Base-by-base conservation (phyloP, 2,329 filamentous ascomycete genomes). In the Epichloe uncinata region DNA sequence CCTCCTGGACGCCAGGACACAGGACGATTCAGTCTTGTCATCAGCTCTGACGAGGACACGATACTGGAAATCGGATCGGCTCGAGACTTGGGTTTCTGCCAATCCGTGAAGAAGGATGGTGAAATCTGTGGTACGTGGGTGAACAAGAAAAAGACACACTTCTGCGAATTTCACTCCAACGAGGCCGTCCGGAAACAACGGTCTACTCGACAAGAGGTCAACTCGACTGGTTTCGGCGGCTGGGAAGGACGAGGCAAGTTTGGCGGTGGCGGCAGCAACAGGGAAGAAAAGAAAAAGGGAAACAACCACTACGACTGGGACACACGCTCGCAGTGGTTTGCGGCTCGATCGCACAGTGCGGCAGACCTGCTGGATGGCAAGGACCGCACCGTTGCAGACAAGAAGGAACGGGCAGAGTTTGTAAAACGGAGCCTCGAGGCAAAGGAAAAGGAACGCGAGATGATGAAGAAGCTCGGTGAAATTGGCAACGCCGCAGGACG, bases 121-220 rank as follows among this genome's bases (percentile, higher is more conserved):
- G 77, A 85, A 50, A 70, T 77, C 44, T 98, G 93, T 65, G 81
- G 78, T 35, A 71, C 78, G 30, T 98, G 93, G 93, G 75, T 98
- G 52, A 91, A 98, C 65, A 81, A 79, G 56, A 81, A 88, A 48
- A 87, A 89, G 59, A 95, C 90, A 0, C 83, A 95, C 58, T 87
- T 85, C 63, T 98, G 93, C 68, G 89, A 95, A 56, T 98, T 85
- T 58, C 93, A 98, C 66, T 81, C 95, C 56, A 89, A 94, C 58
- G 72, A 87, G 26, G 84, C 87, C 26, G 70, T 97, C 3, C 78
- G 82, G 49, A 90, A 87, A 61, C 80, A 61, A 49, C 71, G 73
- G 33, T 72, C 79, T 11, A 72, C 75, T 1, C 77, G 90, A 36
- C 82, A 90, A 72, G 89, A 95, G 60, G 75, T 96, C 53, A 95